A percentile compares a stretch with the other conserved stretches of the same genome.
phyloP scores from a whole-genome alignment of 2,329 filamentous ascomycete genomes.

The Moelleriella libera region DNA sequence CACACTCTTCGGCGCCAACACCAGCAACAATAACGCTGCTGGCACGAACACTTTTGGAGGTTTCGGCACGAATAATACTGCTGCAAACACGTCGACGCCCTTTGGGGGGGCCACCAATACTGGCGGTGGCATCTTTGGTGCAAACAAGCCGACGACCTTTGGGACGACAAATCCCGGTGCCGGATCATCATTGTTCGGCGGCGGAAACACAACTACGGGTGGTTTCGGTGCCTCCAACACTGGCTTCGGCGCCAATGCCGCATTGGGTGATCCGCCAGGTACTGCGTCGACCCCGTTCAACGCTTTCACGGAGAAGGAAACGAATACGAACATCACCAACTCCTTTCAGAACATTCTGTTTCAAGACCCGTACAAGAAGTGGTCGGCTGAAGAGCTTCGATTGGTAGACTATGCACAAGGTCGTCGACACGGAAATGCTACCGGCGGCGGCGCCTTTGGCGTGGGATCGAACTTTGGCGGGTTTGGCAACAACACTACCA shows the following conservation, averaged over 20 bases:
- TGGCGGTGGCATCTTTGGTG: slow-evolving; percentile 39
- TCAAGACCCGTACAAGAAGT: slow-evolving; percentile 72
- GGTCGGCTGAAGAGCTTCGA: slow-evolving; percentile 73
- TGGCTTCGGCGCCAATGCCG: slow-evolving; percentile 24
- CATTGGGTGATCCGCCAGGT: slow-evolving; percentile 46
- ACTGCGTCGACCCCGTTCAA: slow-evolving; percentile 58
- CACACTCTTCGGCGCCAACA: slow-evolving; percentile 31
- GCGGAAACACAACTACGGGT: slow-evolving; percentile 15
- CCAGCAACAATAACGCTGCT: slow-evolving; percentile 17
- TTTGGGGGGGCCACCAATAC: slow-evolving; percentile 23
- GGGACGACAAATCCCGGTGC: slow-evolving; percentile 23
- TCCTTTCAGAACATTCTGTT: slow-evolving; percentile 71
- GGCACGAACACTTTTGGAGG: slow-evolving; percentile 23
- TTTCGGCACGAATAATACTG: slow-evolving; percentile 19
- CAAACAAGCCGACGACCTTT: slow-evolving; percentile 33
- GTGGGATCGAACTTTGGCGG: slow-evolving; percentile 38
- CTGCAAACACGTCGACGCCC: slow-evolving; percentile 17
- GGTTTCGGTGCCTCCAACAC: slow-evolving; percentile 27
- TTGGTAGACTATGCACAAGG: slow-evolving; percentile 82
- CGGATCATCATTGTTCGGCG: slow-evolving; percentile 32
- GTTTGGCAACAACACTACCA: slow-evolving; percentile 25
- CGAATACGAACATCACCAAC: slow-evolving; percentile 35
- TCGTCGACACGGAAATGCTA: slow-evolving; percentile 67
- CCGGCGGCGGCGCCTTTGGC: slow-evolving; percentile 77
- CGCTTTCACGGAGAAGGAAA: slow-evolving; percentile 60